phyloP scores from a whole-genome alignment of 139 green algal species.

The Chlorella ohadii region DNA sequence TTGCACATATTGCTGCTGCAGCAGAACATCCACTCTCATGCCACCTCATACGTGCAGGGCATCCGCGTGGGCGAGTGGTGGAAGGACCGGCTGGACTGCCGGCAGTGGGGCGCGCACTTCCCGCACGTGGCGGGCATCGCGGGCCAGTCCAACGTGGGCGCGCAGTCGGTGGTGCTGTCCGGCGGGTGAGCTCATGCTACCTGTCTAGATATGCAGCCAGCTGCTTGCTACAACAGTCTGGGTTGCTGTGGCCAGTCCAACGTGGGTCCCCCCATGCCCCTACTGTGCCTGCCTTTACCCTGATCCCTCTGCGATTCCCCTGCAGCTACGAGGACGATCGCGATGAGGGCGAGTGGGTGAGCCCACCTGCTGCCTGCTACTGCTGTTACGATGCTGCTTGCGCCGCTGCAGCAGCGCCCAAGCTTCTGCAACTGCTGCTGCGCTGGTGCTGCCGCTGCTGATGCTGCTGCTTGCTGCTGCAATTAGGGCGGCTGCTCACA shows the following conservation, averaged over 20 bases:
- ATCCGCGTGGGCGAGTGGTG: slow-evolving; percentile 86
- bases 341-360: slow-evolving; percentile 89
- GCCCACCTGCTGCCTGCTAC: too few relatives aligned
- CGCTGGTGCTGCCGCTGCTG: too few relatives aligned
- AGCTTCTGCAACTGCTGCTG: too few relatives aligned
- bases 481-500: too few relatives aligned
- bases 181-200: slow-evolving; percentile 52
- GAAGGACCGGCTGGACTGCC: slow-evolving; percentile 93
- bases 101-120: slow-evolving; percentile 95
- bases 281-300: neutral
- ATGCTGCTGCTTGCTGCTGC: neutral
- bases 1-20: too few relatives aligned
- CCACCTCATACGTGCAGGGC: neutral
- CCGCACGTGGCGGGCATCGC: slow-evolving; percentile 97
- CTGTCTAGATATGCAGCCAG: neutral
- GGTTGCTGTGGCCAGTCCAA: neutral
- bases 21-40: neutral
- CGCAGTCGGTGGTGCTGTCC: slow-evolving; percentile 83
- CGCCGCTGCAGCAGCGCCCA: too few relatives aligned
- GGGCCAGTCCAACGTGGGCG: slow-evolving; percentile 81
- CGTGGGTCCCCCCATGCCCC: neutral
- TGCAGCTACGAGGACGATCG: slow-evolving; percentile 91
- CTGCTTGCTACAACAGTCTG: neutral
- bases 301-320: too few relatives aligned
- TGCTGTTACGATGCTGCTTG: too few relatives aligned